Conservation (phyloP, 768 basidiomycete species). For the Psilocybe tampanensis region DNA sequence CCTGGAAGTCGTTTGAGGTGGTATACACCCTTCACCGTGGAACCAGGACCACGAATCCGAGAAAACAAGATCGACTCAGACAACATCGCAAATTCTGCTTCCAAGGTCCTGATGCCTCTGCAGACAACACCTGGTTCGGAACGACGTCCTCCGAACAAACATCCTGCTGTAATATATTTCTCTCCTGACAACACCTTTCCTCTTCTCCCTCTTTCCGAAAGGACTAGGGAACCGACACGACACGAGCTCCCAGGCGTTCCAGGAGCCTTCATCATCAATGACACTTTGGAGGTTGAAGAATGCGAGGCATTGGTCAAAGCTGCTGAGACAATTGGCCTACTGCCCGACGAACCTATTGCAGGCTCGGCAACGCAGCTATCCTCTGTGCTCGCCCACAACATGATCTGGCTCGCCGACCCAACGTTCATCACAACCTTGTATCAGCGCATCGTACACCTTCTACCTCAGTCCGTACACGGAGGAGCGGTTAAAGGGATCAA, state of each 20-base stretch:
- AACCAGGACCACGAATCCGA: conserved; percentile 14
- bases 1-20: conserved; percentile 33
- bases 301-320: conserved; percentile 46
- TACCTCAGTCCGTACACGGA: conserved; percentile 42
- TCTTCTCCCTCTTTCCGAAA: conserved; percentile 24
- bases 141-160: conserved; percentile 54
- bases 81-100: conserved; percentile 17
- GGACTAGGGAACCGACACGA: conserved; percentile 29
- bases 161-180: conserved; percentile 51
- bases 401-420: conserved; percentile 55
- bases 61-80: conserved; percentile 13
- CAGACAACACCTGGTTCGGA: conserved; percentile 45
- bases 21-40: conserved; percentile 35
- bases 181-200: conserved; percentile 37
- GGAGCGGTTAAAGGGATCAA: conserved; percentile 52
- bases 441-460: conserved; percentile 39
- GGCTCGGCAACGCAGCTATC: conserved; percentile 47
- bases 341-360: conserved; percentile 51
- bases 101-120: conserved; percentile 26
- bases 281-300: conserved; percentile 46
- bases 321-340: conserved; percentile 47
- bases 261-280: conserved; percentile 49
- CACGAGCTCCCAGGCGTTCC: conserved; percentile 47
- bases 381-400: conserved; percentile 49
- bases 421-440: conserved; percentile 43